phyloP scores from a whole-genome alignment of 2,329 filamentous ascomycete species.

The Dryadomyces quercivorus region DNA sequence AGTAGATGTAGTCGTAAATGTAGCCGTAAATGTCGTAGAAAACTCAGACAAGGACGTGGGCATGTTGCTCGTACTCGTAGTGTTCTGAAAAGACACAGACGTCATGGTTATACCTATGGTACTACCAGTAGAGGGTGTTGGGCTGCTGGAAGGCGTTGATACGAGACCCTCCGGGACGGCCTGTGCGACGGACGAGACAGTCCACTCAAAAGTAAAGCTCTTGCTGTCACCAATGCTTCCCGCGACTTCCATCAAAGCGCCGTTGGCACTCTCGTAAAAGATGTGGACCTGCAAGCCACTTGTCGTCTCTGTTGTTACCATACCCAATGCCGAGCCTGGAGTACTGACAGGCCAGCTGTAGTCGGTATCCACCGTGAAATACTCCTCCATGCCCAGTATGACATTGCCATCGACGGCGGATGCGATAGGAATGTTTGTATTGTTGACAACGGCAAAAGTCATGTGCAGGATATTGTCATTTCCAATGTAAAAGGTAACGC shows the following conservation, averaged over 20 bases:
- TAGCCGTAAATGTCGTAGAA: not conserved
- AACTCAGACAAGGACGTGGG: not conserved
- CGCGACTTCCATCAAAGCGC: not conserved
- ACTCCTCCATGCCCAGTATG: no score
- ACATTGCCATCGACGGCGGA: not conserved
- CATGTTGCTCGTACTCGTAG: not conserved
- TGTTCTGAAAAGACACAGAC: no score
- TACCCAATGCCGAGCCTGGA: not conserved
- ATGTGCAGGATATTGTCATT: not conserved
- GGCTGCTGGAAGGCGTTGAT: not conserved
- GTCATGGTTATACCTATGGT: no score
- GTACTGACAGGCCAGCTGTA: not conserved
- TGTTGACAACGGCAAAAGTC: not conserved
- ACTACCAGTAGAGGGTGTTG: no score
- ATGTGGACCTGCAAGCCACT: not conserved
- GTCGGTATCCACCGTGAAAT: not conserved
- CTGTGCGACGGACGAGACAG: not conserved
- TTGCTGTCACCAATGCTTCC: not conserved
- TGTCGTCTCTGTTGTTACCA: not conserved
- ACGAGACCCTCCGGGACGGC: not conserved
- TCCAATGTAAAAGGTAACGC: not conserved
- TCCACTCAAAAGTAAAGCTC: not conserved
- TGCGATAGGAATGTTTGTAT: not conserved
- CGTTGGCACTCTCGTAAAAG: not conserved
- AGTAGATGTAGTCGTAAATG: not conserved